Conservation (phyloP, 208 protist species). For the Histomonas meleagridis region DNA sequence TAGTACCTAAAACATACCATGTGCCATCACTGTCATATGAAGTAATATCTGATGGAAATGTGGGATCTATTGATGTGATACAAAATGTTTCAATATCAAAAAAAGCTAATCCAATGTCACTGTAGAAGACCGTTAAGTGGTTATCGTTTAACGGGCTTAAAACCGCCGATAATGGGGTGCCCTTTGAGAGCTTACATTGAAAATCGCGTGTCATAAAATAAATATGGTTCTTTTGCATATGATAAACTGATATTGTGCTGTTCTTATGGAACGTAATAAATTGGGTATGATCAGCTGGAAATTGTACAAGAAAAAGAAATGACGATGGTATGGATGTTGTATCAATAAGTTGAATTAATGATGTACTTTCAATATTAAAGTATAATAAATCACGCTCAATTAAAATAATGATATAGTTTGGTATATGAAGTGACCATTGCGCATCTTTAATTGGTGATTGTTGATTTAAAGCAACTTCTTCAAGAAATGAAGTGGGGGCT, state of each 20-base stretch:
- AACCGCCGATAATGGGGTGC: background rate
- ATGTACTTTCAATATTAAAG: background rate
- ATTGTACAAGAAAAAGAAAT: constrained; percentile 3
- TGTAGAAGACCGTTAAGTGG: background rate
- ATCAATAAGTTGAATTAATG: background rate
- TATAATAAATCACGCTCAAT: background rate
- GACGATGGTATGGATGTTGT: background rate
- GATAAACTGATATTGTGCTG: background rate
- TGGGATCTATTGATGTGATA: background rate
- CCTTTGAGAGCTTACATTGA: background rate
- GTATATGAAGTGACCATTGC: background rate
- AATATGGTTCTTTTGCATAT: background rate
- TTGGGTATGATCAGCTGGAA: background rate
- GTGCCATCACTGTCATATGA: background rate
- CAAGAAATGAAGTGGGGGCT: background rate
- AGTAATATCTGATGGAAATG: background rate
- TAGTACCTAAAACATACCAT: background rate
- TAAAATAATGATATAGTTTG: background rate
- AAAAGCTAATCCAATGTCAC: background rate
- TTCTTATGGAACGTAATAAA: background rate
- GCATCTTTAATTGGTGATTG: background rate
- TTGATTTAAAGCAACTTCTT: background rate
- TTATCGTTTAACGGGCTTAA: background rate
- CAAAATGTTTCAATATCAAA: background rate
- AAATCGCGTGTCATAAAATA: background rate